Percentiles rank a stretch among this genome's conserved stretches.
phyloP scores from a whole-genome alignment of 306 rosid genomes.

The Fragaria ananassa region DNA sequence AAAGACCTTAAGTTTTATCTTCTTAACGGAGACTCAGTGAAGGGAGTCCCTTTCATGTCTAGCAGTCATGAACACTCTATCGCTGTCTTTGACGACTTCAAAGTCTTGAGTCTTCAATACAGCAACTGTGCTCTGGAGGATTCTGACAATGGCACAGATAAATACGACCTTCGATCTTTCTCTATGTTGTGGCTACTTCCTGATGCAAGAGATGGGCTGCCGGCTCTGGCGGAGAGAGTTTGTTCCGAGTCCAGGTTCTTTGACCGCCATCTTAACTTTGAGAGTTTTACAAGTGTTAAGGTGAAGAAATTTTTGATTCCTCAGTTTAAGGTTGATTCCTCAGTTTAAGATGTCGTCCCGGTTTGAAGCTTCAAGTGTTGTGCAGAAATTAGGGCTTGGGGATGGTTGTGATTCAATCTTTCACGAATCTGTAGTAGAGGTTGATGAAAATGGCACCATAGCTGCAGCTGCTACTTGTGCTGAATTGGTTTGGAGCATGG shows the following conservation, averaged over 20 bases:
- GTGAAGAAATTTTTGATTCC: constrained; percentile 24
- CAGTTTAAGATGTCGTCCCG: constrained; percentile 15
- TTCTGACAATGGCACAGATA: too few species aligned
- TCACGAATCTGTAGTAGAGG: constrained; percentile 17
- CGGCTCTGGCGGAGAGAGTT: neutral
- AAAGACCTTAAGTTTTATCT: too few species aligned
- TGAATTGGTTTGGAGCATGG: neutral
- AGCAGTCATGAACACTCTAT: too few species aligned
- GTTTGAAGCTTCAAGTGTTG: neutral
- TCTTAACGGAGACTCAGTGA: too few species aligned
- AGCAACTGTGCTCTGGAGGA: neutral
- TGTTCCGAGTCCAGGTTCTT: constrained; percentile 4
- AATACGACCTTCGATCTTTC: neutral
- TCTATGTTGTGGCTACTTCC: constrained; percentile 35
- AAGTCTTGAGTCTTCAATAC: neutral
- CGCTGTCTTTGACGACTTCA: too few species aligned
- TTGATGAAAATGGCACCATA: constrained; percentile 29
- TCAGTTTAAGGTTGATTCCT: constrained; percentile 27
- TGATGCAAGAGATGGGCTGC: constrained; percentile 21
- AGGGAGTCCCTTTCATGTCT: too few species aligned
- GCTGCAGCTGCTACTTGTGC: constrained; percentile 16
- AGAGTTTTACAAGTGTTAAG: neutral
- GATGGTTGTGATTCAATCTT: constrained; percentile 20
- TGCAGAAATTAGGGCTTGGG: constrained; percentile 20
- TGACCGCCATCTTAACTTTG: neutral